Evolutionary conservation across 2,329 filamentous ascomycete species (phyloP).

Genomic region (Alternaria solani): DNA sequence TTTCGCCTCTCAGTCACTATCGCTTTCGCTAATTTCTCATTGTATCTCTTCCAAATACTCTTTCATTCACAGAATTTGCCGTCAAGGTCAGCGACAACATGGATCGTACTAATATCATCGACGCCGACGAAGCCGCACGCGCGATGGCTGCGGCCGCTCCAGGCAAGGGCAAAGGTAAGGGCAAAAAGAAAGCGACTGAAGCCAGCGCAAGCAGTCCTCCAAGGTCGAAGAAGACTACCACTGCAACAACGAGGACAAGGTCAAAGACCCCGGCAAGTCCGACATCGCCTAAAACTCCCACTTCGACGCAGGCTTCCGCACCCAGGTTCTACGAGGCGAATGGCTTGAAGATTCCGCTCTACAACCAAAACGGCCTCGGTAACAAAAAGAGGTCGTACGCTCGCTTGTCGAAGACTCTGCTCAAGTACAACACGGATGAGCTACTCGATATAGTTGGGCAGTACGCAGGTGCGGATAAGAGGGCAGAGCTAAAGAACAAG

Average conservation of each 20-base stretch:
- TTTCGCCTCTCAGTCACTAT: neutral
- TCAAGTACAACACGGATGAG: constrained; percentile 9
- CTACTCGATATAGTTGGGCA: constrained; percentile 23
- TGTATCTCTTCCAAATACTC: neutral
- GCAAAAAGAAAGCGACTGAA: neutral
- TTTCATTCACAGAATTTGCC: neutral
- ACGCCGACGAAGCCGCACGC: constrained; percentile 3
- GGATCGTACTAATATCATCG: constrained; percentile 13
- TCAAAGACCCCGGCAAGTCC: neutral
- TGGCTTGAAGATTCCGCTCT: constrained; percentile 22
- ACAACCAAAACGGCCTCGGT: constrained; percentile 8
- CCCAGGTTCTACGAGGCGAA: constrained; percentile 17
- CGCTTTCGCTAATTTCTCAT: neutral
- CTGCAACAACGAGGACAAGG: neutral
- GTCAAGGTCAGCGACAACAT: neutral
- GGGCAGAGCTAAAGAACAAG: constrained; percentile 14
- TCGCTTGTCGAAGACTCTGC: constrained; percentile 13
- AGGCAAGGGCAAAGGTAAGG: constrained; percentile 4
- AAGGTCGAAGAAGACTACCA: constrained; percentile 2
- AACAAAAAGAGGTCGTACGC: constrained; percentile 18
- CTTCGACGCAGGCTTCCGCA: neutral
- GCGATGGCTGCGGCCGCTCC: constrained; percentile 4
- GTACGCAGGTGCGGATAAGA: constrained; percentile 21
- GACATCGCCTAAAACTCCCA: neutral
- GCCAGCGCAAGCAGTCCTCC: neutral